A percentile compares a stretch with the other conserved stretches of the same genome.
Conservation (phyloP, 2,329 filamentous ascomycete species). For the Ophiocordyceps camponoti-floridani region DNA sequence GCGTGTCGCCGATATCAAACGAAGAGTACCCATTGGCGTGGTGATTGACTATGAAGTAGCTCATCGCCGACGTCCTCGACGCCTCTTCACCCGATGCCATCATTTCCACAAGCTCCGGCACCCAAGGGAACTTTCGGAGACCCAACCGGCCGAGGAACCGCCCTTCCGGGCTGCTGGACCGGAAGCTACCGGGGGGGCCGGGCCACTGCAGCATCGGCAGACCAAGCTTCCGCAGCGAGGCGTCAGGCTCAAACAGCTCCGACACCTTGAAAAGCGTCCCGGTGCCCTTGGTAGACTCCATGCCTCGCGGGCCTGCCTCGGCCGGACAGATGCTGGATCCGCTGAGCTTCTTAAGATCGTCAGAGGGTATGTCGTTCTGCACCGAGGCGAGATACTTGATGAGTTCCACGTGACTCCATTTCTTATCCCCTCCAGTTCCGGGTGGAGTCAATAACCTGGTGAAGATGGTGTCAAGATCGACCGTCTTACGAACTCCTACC, state of each 20-base stretch:
- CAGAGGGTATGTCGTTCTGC: slow-evolving; percentile 65
- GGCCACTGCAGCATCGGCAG: slow-evolving; percentile 75
- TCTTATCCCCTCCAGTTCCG: slow-evolving; percentile 32
- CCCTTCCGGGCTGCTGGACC: slow-evolving; percentile 49
- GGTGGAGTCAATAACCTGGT: slow-evolving; percentile 56
- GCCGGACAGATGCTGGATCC: slow-evolving; percentile 69
- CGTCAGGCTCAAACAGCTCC: slow-evolving; percentile 68
- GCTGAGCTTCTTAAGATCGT: slow-evolving; percentile 63
- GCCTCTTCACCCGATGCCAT: slow-evolving; percentile 45
- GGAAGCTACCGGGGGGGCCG: slow-evolving; percentile 42
- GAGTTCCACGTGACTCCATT: slow-evolving; percentile 86
- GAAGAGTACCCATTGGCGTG: slow-evolving; percentile 56
- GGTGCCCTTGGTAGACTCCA: slow-evolving; percentile 34
- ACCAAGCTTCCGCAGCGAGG: slow-evolving; percentile 47
- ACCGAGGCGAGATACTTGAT: slow-evolving; percentile 91
- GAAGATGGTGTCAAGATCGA: slow-evolving; percentile 89
- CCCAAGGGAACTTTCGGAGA: slow-evolving; percentile 51
- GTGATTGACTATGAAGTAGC: slow-evolving; percentile 70
- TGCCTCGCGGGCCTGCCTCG: slow-evolving; percentile 39
- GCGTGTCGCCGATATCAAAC: slow-evolving; percentile 38
- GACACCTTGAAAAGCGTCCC: slow-evolving; percentile 49
- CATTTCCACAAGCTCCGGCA: slow-evolving; percentile 57
- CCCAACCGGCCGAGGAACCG: slow-evolving; percentile 59
- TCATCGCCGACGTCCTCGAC: slow-evolving; percentile 52
- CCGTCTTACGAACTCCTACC: slow-evolving; percentile 83